Conservation (phyloP, 371 early-diverging fungal species). For the Dichotomocladium elegans region DNA sequence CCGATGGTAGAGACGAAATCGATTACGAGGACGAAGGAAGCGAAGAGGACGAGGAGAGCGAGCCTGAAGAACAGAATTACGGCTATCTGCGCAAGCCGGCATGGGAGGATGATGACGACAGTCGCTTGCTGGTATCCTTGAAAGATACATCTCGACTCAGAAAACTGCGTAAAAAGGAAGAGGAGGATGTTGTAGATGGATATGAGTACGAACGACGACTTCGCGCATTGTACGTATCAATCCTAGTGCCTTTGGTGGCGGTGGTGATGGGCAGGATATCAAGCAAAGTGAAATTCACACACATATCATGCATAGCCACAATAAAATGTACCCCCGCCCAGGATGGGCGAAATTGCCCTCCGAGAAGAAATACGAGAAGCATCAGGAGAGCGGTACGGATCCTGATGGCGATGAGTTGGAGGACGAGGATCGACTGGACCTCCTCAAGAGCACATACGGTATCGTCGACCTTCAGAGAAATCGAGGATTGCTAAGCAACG, state of each 20-base stretch:
- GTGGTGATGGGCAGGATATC: not conserved
- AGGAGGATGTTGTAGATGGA: slow-evolving; percentile 72
- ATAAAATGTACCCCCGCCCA: slow-evolving; percentile 83
- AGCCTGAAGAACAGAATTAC: slow-evolving; percentile 15
- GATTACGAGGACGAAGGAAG: slow-evolving; percentile 17
- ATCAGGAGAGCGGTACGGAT: slow-evolving; percentile 12
- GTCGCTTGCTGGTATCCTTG: slow-evolving; percentile 64
- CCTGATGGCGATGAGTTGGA: slow-evolving; percentile 35
- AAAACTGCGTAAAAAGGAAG: slow-evolving; percentile 73
- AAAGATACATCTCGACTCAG: slow-evolving; percentile 57
- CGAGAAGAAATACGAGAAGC: slow-evolving; percentile 16
- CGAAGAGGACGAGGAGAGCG: slow-evolving; percentile 20
- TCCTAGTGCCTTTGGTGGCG: too few species aligned
- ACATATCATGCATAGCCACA: not conserved
- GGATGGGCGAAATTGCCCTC: slow-evolving; percentile 73
- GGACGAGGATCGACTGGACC: slow-evolving; percentile 34
- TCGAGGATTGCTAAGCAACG: slow-evolving; percentile 41
- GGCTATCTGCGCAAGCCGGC: slow-evolving; percentile 45
- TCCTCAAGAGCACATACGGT: slow-evolving; percentile 53
- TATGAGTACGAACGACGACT: slow-evolving; percentile 80
- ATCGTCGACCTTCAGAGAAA: slow-evolving; percentile 38
- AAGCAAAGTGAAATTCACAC: not conserved
- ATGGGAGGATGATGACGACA: slow-evolving; percentile 80
- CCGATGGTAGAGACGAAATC: not conserved
- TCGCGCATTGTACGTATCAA: slow-evolving; percentile 65